These are phyloP conservation scores for Stromatinia cepivora DNA, from an alignment of 2,329 filamentous ascomycete species.

Conservation along the genomic window DNA sequence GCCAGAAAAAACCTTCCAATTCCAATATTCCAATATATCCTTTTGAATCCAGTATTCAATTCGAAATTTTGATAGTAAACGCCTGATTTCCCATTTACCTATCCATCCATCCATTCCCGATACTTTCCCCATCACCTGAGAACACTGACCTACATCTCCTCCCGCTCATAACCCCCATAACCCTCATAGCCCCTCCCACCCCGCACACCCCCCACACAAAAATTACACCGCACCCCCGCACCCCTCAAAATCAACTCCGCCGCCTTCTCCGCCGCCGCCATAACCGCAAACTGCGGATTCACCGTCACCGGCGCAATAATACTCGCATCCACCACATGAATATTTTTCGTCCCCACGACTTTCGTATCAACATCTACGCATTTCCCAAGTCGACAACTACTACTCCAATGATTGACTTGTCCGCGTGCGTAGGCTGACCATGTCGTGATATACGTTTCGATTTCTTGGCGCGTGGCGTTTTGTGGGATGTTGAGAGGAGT, in stretches of 20 bases:
- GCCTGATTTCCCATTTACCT: neutral
- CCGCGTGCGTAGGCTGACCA: slow-evolving; percentile 50
- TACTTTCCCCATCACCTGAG: neutral
- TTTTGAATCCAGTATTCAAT: neutral
- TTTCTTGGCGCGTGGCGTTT: slow-evolving; percentile 49
- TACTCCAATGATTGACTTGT: slow-evolving; percentile 55
- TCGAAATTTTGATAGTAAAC: neutral
- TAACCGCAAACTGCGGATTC: slow-evolving; percentile 56
- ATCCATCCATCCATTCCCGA: neutral
- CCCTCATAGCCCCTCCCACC: neutral
- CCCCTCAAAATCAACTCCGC: slow-evolving; percentile 48
- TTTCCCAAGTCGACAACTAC: slow-evolving; percentile 51
- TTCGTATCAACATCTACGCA: slow-evolving; percentile 51
- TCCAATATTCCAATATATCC: neutral
- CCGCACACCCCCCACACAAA: neutral
- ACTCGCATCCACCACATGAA: slow-evolving; percentile 54
- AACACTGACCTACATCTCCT: too few species aligned
- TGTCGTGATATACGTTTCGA: slow-evolving; percentile 52
- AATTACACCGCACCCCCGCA: neutral
- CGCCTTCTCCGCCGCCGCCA: slow-evolving; percentile 54
- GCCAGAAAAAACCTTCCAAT: neutral
- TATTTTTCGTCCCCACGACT: slow-evolving; percentile 51
- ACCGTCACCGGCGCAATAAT: slow-evolving; percentile 53
- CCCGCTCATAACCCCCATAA: neutral
- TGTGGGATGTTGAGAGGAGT: slow-evolving; percentile 51